phyloP scores from a whole-genome alignment of 2,329 filamentous ascomycete genomes.

The Aspergillus tanneri region DNA sequence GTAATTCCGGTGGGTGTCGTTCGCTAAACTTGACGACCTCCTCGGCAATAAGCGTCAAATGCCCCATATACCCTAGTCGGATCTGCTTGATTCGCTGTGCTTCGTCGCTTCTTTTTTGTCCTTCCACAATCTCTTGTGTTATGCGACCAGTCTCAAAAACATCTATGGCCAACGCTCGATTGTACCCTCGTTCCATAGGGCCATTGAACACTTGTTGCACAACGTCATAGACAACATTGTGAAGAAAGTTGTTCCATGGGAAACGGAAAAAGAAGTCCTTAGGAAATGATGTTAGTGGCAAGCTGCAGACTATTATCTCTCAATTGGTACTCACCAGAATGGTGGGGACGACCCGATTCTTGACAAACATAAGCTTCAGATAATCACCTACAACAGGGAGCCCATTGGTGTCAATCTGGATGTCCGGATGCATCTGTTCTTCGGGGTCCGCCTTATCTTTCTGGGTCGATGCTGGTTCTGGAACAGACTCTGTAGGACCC shows the following conservation, averaged over 20 bases:
- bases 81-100: slow-evolving; percentile 81
- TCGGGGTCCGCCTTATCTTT: slow-evolving; percentile 24
- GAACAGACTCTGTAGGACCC: slow-evolving; percentile 12
- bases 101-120: slow-evolving; percentile 82
- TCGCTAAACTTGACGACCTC: slow-evolving; percentile 99
- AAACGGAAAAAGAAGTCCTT: slow-evolving; percentile 98
- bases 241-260: slow-evolving; percentile 98
- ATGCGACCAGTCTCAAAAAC: slow-evolving; percentile 89
- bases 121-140: slow-evolving; percentile 87
- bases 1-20: slow-evolving; percentile 80
- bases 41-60: slow-evolving; percentile 93
- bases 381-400: slow-evolving; percentile 88
- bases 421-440: slow-evolving; percentile 37
- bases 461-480: slow-evolving; percentile 24
- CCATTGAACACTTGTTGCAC: slow-evolving; percentile 99
- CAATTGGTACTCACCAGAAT: slow-evolving; percentile 72
- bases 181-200: slow-evolving; percentile 93
- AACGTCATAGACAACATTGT: slow-evolving; percentile 98
- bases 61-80: slow-evolving; percentile 96
- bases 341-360: slow-evolving; percentile 89
- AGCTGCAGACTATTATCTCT: no score
- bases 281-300: not conserved
- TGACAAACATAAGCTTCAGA: slow-evolving; percentile 94
- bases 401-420: slow-evolving; percentile 61
- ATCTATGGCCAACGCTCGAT: slow-evolving; percentile 83